Evolutionary conservation across 2,329 filamentous ascomycete species (phyloP).

Genomic region (Pseudogymnoascus sp.): DNA sequence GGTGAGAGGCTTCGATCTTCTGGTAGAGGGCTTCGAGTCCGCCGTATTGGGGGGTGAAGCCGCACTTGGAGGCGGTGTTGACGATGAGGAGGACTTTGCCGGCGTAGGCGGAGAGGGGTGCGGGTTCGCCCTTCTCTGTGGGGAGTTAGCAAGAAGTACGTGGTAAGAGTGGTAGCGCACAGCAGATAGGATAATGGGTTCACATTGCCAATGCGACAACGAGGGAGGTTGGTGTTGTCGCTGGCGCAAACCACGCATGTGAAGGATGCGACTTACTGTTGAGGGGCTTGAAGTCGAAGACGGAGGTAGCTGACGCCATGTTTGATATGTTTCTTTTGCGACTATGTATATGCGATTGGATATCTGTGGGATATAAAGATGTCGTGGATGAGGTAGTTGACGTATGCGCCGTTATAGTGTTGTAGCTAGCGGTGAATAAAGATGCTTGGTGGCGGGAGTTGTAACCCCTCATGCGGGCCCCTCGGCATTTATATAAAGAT

Average conservation of each 20-base stretch:
- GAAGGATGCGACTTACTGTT: slow-evolving; percentile 55
- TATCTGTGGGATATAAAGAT: not conserved
- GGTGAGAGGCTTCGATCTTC: slow-evolving; percentile 59
- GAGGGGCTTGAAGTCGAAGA: slow-evolving; percentile 80
- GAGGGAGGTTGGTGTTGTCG: not conserved
- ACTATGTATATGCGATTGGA: not conserved
- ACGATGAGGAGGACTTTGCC: slow-evolving; percentile 94
- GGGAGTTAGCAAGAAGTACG: slow-evolving; percentile 15
- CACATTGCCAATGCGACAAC: not conserved
- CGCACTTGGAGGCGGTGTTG: slow-evolving; percentile 98
- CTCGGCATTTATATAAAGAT: slow-evolving; percentile 1
- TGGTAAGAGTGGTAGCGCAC: slow-evolving; percentile 4
- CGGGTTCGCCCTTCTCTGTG: slow-evolving; percentile 67
- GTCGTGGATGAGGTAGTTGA: not conserved
- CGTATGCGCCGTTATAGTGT: not conserved
- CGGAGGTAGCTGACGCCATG: slow-evolving; percentile 64
- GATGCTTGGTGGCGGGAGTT: slow-evolving; percentile 3
- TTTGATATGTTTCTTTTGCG: slow-evolving; percentile 17
- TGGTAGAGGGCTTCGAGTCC: slow-evolving; percentile 91
- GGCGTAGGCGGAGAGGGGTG: slow-evolving; percentile 64
- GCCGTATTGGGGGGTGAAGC: slow-evolving; percentile 93
- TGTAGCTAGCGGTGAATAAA: not conserved
- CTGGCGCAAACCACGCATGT: not conserved
- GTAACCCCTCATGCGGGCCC: not conserved
- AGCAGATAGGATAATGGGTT: not conserved